Evolutionary conservation across 305 asterid species (phyloP), one percentile per base, ranked within the genome.

Genomic region (Fraxinus nigra): DNA sequence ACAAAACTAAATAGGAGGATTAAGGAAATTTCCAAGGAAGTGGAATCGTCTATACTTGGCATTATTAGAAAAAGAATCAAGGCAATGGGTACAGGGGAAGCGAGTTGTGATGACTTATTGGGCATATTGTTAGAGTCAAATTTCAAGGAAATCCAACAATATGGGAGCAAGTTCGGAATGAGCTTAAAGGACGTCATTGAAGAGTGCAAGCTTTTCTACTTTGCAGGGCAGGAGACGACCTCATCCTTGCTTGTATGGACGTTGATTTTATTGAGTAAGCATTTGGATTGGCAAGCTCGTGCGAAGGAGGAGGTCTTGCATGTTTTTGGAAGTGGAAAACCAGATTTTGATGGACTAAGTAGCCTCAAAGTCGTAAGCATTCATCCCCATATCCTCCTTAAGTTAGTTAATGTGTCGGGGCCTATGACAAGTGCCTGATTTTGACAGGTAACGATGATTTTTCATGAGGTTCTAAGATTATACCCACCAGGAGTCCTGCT

Each of bases 171-270:
- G 67, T 85, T 38, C 1, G 92, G 92, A 32, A 79, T 91, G 92
- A 79, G 78, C 37, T 22, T 82, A 8, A 7, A 76, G 5, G 88
- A 85, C 1, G 82, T 85, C 10, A 40, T 82, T 13, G 86, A 85
- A 26, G 88, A 85, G 82, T 85, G 88, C 84, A 82, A 82, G 30
- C 78, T 85, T 54, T 87, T 87, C 65, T 92, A 92, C 81, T 72
- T 90, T 32, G 94, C 89, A 0, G 96, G 95, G n/a, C 90, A 88
- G 46, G 94, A 89, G 77, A 92, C 97, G 0, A 89, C 94, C 4
- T 65, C 92, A 5, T 16, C 86, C 8, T 54, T 90, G 72, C 89
- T 92, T 4, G 87, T 83, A 0, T 92, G 95, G 92, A 78, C 30
- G 26, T 61, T 28, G 70, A 61, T 61, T 3, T 61, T 61, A 61